phyloP scores from a whole-genome alignment of 441 rosid species.

The Euphorbia corollata region DNA sequence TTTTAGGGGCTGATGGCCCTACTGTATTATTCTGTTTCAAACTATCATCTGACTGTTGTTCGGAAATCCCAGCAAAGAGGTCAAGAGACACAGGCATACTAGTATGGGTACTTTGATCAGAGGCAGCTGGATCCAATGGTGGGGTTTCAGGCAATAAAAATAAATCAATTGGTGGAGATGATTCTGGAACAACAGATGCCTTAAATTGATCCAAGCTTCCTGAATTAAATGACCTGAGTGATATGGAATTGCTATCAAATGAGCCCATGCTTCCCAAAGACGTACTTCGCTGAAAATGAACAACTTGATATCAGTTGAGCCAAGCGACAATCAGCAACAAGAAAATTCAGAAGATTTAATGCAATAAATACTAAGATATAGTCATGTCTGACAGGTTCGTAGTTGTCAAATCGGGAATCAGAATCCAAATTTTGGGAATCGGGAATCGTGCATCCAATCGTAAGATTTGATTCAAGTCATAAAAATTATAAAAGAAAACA shows the following conservation, averaged over 20 bases:
- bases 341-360: not conserved
- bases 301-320: slow-evolving; percentile 20
- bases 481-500: no score
- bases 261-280: slow-evolving; percentile 66
- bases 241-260: slow-evolving; percentile 46
- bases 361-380: not conserved
- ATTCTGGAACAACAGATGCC: slow-evolving; percentile 28
- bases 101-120: slow-evolving; percentile 40
- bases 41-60: slow-evolving; percentile 35
- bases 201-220: slow-evolving; percentile 41
- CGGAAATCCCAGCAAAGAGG: slow-evolving; percentile 38
- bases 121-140: slow-evolving; percentile 25
- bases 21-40: slow-evolving; percentile 20
- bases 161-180: slow-evolving; percentile 49
- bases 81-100: slow-evolving; percentile 37
- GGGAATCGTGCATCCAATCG: no score
- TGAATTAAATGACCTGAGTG: slow-evolving; percentile 52
- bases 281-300: slow-evolving; percentile 52
- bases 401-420: no score
- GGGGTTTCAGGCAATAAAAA: slow-evolving; percentile 49
- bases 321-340: not conserved
- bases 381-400: no score
- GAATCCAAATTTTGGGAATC: no score
- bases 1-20: slow-evolving; percentile 36
- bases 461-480: no score